Evolutionary conservation across 2,329 filamentous ascomycete species (phyloP).

Genomic region (Zasmidium citrigriseum): DNA sequence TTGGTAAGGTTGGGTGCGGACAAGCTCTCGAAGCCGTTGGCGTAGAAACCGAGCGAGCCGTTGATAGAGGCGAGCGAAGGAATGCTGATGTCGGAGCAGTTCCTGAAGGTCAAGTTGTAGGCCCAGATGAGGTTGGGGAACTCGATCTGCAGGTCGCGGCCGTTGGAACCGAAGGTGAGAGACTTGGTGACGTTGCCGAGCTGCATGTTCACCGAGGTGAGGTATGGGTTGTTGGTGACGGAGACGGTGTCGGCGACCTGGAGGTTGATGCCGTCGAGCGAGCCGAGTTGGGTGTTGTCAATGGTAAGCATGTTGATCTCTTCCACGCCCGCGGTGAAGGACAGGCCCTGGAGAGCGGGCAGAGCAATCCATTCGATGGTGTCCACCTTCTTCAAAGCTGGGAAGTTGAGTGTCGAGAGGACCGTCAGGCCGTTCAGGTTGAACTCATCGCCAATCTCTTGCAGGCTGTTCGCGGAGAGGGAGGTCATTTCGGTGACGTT

Average conservation of each 20-base stretch:
- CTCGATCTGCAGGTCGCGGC: constrained; percentile 66
- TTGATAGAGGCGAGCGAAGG: constrained; percentile 73
- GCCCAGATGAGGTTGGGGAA: constrained; percentile 79
- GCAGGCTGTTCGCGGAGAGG: constrained; percentile 63
- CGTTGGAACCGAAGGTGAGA: constrained; percentile 80
- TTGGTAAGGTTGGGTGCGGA: constrained; percentile 69
- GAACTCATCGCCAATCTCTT: constrained; percentile 70
- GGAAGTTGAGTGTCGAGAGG: constrained; percentile 68
- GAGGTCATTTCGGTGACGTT: constrained; percentile 63
- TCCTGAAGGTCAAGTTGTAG: constrained; percentile 78
- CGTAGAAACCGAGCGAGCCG: constrained; percentile 80
- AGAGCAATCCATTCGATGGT: constrained; percentile 73
- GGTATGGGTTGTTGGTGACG: constrained; percentile 87
- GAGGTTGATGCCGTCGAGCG: constrained; percentile 79
- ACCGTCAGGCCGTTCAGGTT: constrained; percentile 66
- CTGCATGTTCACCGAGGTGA: constrained; percentile 74
- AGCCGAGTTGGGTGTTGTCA: constrained; percentile 80
- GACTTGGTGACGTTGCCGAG: constrained; percentile 72
- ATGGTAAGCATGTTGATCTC: constrained; percentile 71
- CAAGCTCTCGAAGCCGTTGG: constrained; percentile 68
- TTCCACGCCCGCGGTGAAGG: constrained; percentile 66
- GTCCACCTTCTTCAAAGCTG: constrained; percentile 64
- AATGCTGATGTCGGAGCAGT: constrained; percentile 71
- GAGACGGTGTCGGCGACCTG: constrained; percentile 69
- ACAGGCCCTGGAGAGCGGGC: constrained; percentile 60